Percentiles rank a stretch among this genome's conserved stretches.
phyloP scores from a whole-genome alignment of 2,329 filamentous ascomycete genomes.

The Colletotrichum sp. region DNA sequence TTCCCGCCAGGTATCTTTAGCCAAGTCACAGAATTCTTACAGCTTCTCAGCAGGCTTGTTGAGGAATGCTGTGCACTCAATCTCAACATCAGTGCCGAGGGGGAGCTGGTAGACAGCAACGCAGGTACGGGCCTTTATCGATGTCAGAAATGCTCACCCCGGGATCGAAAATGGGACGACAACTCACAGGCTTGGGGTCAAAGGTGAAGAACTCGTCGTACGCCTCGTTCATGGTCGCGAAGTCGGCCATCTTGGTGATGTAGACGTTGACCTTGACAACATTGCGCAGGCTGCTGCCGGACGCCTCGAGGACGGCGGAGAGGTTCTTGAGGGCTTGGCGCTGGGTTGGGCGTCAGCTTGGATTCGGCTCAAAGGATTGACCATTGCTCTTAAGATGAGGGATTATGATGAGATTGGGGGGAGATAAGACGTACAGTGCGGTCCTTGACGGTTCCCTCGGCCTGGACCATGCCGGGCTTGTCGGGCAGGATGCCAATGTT shows the following conservation, averaged over 20 bases:
- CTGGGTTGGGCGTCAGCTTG: constrained; percentile 34
- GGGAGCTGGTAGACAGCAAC: constrained; percentile 78
- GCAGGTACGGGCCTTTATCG: constrained; percentile 61
- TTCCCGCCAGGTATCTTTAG: neutral
- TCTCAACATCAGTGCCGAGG: constrained; percentile 74
- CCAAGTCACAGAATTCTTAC: neutral
- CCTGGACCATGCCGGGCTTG: constrained; percentile 48
- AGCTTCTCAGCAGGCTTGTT: constrained; percentile 18
- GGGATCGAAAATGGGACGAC: neutral
- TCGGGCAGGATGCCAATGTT: constrained; percentile 61
- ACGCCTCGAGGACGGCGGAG: constrained; percentile 61
- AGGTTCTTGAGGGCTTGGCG: constrained; percentile 64
- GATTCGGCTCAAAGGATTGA: neutral
- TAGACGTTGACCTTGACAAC: constrained; percentile 73
- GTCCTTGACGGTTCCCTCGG: constrained; percentile 56
- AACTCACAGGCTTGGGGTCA: constrained; percentile 51
- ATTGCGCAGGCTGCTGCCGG: constrained; percentile 63
- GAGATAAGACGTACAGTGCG: constrained; percentile 45
- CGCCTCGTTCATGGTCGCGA: constrained; percentile 61
- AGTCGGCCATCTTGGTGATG: constrained; percentile 69
- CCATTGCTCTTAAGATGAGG: neutral
- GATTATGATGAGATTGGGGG: neutral
- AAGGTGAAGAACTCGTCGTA: constrained; percentile 55
- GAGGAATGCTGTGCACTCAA: constrained; percentile 64
- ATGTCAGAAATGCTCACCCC: neutral